These are phyloP conservation scores for Candida insectorum DNA, from an alignment of 805 yeast species.

Conservation along the genomic window DNA sequence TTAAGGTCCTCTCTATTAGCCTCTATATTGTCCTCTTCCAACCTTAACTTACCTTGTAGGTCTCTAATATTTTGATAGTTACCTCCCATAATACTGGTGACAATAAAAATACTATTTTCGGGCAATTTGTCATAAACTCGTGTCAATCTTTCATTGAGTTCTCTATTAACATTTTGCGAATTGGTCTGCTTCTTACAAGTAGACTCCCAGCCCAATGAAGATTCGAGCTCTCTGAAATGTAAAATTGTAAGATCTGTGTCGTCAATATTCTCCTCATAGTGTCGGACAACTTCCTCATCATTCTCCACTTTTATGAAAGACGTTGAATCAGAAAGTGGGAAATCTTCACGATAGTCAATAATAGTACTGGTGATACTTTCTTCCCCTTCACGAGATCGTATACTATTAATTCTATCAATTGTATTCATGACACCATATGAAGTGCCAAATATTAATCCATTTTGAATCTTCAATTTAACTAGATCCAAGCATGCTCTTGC, in stretches of 20 bases:
- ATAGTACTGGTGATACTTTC: slow-evolving; percentile 4
- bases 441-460: slow-evolving; percentile 65
- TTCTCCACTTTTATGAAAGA: slow-evolving; percentile 33
- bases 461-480: slow-evolving; percentile 61
- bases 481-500: slow-evolving; percentile 77
- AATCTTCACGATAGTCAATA: slow-evolving; percentile 5
- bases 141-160: slow-evolving; percentile 45
- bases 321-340: not conserved
- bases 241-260: slow-evolving; percentile 49
- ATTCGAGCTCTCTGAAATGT: slow-evolving; percentile 57
- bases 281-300: slow-evolving; percentile 59
- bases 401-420: slow-evolving; percentile 18
- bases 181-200: slow-evolving; percentile 10
- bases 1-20: too few relatives aligned
- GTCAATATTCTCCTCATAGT: slow-evolving; percentile 31
- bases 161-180: slow-evolving; percentile 18
- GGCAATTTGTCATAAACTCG: slow-evolving; percentile 54
- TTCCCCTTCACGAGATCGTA: not conserved
- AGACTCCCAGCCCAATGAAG: slow-evolving; percentile 6
- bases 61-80: too few relatives aligned
- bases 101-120: slow-evolving; percentile 52
- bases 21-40: too few relatives aligned
- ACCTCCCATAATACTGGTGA: too few relatives aligned
- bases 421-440: slow-evolving; percentile 23
- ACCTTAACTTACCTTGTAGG: too few relatives aligned